These are phyloP conservation scores for Galerina marginata DNA, from an alignment of 768 basidiomycete species.

Conservation along the genomic window DNA sequence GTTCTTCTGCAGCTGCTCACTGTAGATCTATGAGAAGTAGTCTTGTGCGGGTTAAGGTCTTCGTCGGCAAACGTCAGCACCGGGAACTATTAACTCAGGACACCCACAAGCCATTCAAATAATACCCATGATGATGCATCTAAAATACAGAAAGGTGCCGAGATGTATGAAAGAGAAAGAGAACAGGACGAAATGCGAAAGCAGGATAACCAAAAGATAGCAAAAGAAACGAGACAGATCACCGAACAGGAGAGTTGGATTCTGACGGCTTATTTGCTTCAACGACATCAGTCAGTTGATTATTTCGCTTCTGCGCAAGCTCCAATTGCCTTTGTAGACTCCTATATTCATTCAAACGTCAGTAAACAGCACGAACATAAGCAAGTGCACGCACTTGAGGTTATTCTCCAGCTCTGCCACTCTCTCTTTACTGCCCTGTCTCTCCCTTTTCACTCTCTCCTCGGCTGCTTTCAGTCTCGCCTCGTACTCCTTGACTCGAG, in stretches of 20 bases:
- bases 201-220: conserved; percentile 14
- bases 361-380: conserved; percentile 9
- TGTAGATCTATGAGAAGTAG: too few relatives aligned
- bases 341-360: conserved; percentile 44
- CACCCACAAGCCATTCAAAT: too few relatives aligned
- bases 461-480: conserved; percentile 78
- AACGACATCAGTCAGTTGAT: conserved; percentile 60
- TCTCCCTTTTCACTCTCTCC: conserved; percentile 91
- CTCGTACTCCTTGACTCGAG: conserved; percentile 93
- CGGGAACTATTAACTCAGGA: too few relatives aligned
- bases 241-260: neutral
- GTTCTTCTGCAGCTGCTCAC: too few relatives aligned
- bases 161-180: too few relatives aligned
- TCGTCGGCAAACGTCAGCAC: too few relatives aligned
- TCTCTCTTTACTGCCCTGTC: conserved; percentile 92
- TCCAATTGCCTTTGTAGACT: conserved; percentile 79
- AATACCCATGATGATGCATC: too few relatives aligned
- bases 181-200: too few relatives aligned
- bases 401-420: conserved; percentile 72
- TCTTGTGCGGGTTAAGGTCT: too few relatives aligned
- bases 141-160: too few relatives aligned
- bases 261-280: conserved; percentile 34
- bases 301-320: conserved; percentile 74
- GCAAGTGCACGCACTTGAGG: conserved; percentile 57
- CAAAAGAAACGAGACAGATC: neutral